Evolutionary conservation across 257 asterid species (phyloP).

Genomic region (Ehretia macrophylla): DNA sequence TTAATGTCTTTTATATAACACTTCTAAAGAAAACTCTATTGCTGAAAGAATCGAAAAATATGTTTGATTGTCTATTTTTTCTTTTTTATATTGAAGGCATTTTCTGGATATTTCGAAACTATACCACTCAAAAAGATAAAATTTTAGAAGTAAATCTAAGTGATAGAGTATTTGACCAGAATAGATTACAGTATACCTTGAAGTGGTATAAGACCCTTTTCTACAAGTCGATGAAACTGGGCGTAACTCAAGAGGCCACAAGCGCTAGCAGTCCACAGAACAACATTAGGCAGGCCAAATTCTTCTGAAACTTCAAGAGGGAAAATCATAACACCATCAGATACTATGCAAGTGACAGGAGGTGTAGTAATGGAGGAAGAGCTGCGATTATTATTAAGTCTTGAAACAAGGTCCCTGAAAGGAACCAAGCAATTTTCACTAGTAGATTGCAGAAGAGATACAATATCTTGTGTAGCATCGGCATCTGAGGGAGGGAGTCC

Average conservation of each 20-base stretch:
- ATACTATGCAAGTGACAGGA: conserved; percentile 19
- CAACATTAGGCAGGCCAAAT: conserved; percentile 13
- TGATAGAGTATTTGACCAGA: neutral
- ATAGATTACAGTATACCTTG: too few relatives aligned
- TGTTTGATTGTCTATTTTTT: too few relatives aligned
- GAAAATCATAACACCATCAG: conserved; percentile 26
- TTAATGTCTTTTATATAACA: too few relatives aligned
- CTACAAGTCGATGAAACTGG: conserved; percentile 15
- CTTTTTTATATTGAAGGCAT: too few relatives aligned
- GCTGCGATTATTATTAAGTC: conserved; percentile 1
- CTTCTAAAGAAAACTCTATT: too few relatives aligned
- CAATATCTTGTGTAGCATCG: conserved; percentile 20
- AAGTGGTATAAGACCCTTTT: conserved; percentile 15
- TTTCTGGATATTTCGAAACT: too few relatives aligned
- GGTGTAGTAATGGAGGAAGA: conserved; percentile 2
- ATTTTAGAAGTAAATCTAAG: too few relatives aligned
- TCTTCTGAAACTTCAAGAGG: conserved; percentile 15
- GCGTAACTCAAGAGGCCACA: conserved; percentile 13
- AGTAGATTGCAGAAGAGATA: conserved; percentile 17
- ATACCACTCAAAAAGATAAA: too few relatives aligned
- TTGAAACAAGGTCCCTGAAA: conserved; percentile 12
- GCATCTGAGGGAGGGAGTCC: too few relatives aligned
- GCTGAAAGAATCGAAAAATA: too few relatives aligned
- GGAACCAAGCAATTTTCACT: conserved; percentile 18
- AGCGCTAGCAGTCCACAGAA: conserved; percentile 22